Evolutionary conservation across 2,329 filamentous ascomycete genomes (phyloP), one percentile per base, ranked within the genome.

Genomic region (Aspergillus vadensis): DNA sequence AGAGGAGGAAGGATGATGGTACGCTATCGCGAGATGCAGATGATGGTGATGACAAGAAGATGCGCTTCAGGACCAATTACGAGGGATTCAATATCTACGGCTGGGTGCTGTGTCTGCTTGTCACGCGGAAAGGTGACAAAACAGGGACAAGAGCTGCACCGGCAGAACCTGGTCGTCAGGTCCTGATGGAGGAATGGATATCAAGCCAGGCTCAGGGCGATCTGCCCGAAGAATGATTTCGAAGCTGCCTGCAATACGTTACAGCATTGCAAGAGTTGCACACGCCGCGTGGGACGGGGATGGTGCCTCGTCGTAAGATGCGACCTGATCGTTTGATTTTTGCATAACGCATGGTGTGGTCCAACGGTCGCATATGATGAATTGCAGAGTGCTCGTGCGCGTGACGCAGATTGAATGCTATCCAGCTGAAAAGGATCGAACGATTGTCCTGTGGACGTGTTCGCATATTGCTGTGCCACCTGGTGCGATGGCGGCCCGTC

Each of bases 61-160:
- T 96, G 68, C 86, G 85, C 19, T 86, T 97, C 80, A 88, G 90
- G 63, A 95, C 94, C 25, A 88, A 88, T 14, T 99, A 98, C 77
- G 92, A 98, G 70, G 94, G 95, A 8, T 98, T 98, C 78, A 91
- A 90, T 69, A 97, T 99, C 72, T 96, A 97, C 78, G 92, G 95
- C 10, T 90, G 92, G 67, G 92, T 97, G 50, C 81, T 99, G 25
- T 98, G 93, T 76, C 83, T 99, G 60, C 90, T 99, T 8, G 88
- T 99, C 76, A 91, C 89, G 73, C 88, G 89, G 63, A 89, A 88
- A 65, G 83, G 81, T 51, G 80, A 77, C 66, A 83, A 78, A 66
- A 74, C 70, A 59, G 75, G 72, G 56, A 64, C 72, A 58, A 67
- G 61, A 39, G 65, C 74, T 53, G 71, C 70, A 55, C 70, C 74